phyloP scores from a whole-genome alignment of 805 yeast species.

The Metschnikowia kofuensis region DNA sequence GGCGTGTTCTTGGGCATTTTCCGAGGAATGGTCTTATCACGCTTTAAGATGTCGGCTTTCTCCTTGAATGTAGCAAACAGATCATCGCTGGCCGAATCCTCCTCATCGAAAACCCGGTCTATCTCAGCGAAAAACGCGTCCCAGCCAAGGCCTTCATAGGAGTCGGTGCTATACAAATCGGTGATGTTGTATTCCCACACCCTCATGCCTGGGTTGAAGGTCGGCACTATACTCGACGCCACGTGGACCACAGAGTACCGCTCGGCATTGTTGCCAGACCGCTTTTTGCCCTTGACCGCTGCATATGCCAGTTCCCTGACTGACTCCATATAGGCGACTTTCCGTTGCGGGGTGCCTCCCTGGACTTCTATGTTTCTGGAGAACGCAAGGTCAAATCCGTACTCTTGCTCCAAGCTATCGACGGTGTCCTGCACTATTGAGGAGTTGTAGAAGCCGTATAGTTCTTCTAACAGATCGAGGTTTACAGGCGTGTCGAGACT shows the following conservation, averaged over 20 bases:
- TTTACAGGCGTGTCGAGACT: background rate
- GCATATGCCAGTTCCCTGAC: constrained; percentile 56
- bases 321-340: constrained; percentile 58
- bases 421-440: constrained; percentile 10
- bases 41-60: constrained; percentile 22
- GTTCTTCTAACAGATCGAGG: constrained; percentile 3
- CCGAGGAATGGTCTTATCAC: constrained; percentile 63
- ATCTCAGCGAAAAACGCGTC: constrained; percentile 45
- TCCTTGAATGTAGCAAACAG: constrained; percentile 5
- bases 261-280: constrained; percentile 45
- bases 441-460: constrained; percentile 7
- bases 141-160: constrained; percentile 49
- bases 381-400: constrained; percentile 14
- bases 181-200: constrained; percentile 85
- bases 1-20: constrained; percentile 51
- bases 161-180: constrained; percentile 36
- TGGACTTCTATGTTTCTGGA: constrained; percentile 28
- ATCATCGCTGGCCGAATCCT: background rate
- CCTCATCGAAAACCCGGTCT: constrained; percentile 2
- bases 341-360: constrained; percentile 69
- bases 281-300: constrained; percentile 42
- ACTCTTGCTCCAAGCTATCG: constrained; percentile 12
- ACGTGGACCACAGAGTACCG: constrained; percentile 70
- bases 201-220: constrained; percentile 78
- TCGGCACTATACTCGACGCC: constrained; percentile 75